Percentiles rank a stretch among this genome's conserved stretches.
Conservation (phyloP, 495 filamentous ascomycete species). For the Aspergillus homomorphus region DNA sequence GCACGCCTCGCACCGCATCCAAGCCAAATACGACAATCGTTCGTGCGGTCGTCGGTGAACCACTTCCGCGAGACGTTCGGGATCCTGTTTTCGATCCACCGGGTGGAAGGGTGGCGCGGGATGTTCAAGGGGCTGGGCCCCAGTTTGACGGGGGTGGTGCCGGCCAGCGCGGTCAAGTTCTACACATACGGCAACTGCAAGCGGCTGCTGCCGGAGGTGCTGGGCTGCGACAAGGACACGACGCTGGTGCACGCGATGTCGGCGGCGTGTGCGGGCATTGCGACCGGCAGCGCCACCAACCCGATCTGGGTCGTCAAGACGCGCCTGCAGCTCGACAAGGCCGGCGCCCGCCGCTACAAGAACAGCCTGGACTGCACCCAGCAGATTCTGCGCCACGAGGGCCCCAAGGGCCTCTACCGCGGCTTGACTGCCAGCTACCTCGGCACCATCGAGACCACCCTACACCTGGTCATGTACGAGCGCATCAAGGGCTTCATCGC, state of each 20-base stretch:
- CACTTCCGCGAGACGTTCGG: constrained; percentile 71
- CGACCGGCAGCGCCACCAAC: constrained; percentile 82
- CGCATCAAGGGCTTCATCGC: constrained; percentile 68
- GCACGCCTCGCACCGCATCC: constrained; percentile 35
- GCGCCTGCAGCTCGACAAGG: constrained; percentile 79
- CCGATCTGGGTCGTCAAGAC: constrained; percentile 95
- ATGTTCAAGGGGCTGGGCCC: constrained; percentile 88
- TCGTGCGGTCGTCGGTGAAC: constrained; percentile 47
- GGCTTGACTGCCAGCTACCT: constrained; percentile 85
- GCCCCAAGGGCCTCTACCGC: constrained; percentile 73
- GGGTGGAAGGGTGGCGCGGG: constrained; percentile 73
- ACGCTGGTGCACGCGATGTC: constrained; percentile 70
- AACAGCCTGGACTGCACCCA: constrained; percentile 78
- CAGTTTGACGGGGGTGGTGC: constrained; percentile 82
- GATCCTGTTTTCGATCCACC: constrained; percentile 74
- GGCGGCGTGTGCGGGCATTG: constrained; percentile 70
- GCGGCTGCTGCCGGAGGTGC: constrained; percentile 61
- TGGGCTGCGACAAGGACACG: constrained; percentile 48
- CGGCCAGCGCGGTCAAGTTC: constrained; percentile 84
- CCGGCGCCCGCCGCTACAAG: constrained; percentile 66
- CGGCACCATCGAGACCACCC: constrained; percentile 77
- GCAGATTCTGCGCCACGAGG: constrained; percentile 75
- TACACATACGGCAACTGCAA: constrained; percentile 89
- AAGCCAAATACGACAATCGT: constrained; percentile 43
- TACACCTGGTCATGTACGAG: constrained; percentile 88